phyloP scores from a whole-genome alignment of 2,329 filamentous ascomycete species.

The Calonectria pauciramosa region DNA sequence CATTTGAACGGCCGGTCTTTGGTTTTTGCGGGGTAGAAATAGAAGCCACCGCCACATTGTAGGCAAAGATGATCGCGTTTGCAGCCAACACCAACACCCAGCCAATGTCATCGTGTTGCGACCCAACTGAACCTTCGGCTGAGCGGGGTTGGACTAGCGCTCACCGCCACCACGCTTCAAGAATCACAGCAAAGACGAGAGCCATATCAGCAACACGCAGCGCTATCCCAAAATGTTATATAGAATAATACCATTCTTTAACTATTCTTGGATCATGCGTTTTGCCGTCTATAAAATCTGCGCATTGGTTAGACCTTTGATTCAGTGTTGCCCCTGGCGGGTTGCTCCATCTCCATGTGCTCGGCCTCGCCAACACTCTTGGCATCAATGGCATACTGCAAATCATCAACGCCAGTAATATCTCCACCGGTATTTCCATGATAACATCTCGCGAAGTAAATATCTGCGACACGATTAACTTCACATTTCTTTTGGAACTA shows the following conservation, averaged over 20 bases:
- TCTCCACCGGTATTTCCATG: not conserved
- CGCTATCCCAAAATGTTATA: not conserved
- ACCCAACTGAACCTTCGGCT: not conserved
- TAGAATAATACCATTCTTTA: not conserved
- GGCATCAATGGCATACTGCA: not conserved
- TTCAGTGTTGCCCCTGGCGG: too few species aligned
- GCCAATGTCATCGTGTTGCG: not conserved
- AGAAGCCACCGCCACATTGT: not conserved
- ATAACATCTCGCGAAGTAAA: not conserved
- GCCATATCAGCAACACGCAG: not conserved
- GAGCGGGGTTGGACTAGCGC: not conserved
- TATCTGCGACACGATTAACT: not conserved
- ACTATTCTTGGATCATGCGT: not conserved
- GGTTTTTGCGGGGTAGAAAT: not conserved
- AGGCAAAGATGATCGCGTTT: not conserved
- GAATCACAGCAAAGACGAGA: not conserved
- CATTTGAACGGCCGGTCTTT: not conserved
- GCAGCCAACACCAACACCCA: not conserved
- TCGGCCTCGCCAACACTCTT: not conserved
- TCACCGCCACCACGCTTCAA: not conserved
- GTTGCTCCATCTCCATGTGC: not conserved
- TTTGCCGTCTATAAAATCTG: not conserved
- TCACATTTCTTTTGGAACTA: accelerated
- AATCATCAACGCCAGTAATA: not conserved
- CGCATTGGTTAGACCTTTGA: not conserved